phyloP scores from a whole-genome alignment of 352 stramenopile species.

The Globisporangium echinulatum region DNA sequence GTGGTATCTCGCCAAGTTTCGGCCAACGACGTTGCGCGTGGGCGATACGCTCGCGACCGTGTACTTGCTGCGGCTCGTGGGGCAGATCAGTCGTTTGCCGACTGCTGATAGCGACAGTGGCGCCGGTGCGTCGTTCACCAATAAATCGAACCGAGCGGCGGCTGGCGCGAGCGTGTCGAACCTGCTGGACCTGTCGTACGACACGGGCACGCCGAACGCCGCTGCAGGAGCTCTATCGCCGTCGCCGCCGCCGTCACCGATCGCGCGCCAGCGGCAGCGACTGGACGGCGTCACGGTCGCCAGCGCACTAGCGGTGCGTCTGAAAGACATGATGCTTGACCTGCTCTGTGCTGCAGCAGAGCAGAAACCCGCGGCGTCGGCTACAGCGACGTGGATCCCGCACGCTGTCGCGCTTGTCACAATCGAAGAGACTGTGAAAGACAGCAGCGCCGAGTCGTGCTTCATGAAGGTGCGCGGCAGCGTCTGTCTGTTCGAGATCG shows the following conservation, averaged over 20 bases:
- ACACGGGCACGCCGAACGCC: conserved; percentile 5
- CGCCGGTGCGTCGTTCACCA: not conserved
- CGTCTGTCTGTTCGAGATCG: conserved; percentile 57
- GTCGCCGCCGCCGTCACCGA: conserved; percentile 27
- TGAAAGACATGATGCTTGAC: conserved; percentile 56
- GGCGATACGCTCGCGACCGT: conserved; percentile 58
- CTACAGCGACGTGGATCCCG: conserved; percentile 10
- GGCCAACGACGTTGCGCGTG: conserved; percentile 36
- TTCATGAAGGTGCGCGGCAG: conserved; percentile 40
- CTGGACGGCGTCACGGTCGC: conserved; percentile 43
- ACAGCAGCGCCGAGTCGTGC: conserved; percentile 29
- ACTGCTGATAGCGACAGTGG: conserved; percentile 1
- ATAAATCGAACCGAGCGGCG: not conserved
- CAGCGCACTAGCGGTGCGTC: conserved; percentile 25
- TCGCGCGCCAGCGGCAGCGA: conserved; percentile 20
- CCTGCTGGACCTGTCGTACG: conserved; percentile 53
- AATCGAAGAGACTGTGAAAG: conserved; percentile 49
- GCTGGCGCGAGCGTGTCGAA: conserved; percentile 14
- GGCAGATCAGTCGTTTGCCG: conserved; percentile 48
- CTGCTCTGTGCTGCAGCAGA: conserved; percentile 21
- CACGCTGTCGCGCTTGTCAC: conserved; percentile 40
- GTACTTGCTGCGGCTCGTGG: conserved; percentile 54
- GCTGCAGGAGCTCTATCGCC: not conserved
- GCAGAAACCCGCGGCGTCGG: conserved; percentile 3
- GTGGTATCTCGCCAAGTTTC: conserved; percentile 41